A percentile compares a stretch with the other conserved stretches of the same genome.
Conservation (phyloP, 768 basidiomycete species). For the Boletus tylopilopsis region DNA sequence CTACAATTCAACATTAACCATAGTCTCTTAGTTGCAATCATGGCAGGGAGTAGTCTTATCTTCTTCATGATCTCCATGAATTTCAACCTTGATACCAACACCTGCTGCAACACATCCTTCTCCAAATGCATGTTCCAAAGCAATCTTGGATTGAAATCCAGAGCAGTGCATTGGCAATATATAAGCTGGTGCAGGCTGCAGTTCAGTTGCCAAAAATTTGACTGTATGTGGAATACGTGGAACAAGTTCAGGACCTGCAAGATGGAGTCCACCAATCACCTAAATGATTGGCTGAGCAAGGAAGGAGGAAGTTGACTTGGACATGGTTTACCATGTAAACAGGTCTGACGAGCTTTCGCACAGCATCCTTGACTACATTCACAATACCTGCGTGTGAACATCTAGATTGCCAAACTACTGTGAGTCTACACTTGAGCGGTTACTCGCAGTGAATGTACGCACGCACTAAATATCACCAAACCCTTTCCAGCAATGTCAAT, state of each 20-base stretch:
- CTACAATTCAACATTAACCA: too few relatives aligned
- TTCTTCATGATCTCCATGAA: slow-evolving; percentile 44
- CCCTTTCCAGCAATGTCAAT: slow-evolving; percentile 82
- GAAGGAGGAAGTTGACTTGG: neutral
- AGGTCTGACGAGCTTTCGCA: slow-evolving; percentile 58
- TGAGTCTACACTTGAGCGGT: neutral
- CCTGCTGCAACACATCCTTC: slow-evolving; percentile 77
- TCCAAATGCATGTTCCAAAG: slow-evolving; percentile 64
- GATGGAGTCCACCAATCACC: slow-evolving; percentile 81
- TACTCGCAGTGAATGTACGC: slow-evolving; percentile 27
- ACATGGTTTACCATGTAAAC: slow-evolving; percentile 61
- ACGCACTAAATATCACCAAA: slow-evolving; percentile 81
- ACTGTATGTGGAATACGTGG: slow-evolving; percentile 67
- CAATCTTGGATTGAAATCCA: slow-evolving; percentile 73
- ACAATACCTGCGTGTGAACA: slow-evolving; percentile 83
- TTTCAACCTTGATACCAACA: slow-evolving; percentile 61
- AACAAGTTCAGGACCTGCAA: slow-evolving; percentile 66
- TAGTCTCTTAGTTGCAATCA: slow-evolving; percentile 3
- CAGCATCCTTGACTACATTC: slow-evolving; percentile 74
- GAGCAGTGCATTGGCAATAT: slow-evolving; percentile 85
- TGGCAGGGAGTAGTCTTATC: slow-evolving; percentile 27
- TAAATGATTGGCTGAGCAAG: slow-evolving; percentile 23
- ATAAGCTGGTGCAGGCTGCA: slow-evolving; percentile 62
- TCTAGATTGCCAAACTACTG: slow-evolving; percentile 27
- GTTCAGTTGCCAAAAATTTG: slow-evolving; percentile 57